Evolutionary conservation across 2,329 filamentous ascomycete genomes (phyloP).

Genomic region (Fusarium hostae): DNA sequence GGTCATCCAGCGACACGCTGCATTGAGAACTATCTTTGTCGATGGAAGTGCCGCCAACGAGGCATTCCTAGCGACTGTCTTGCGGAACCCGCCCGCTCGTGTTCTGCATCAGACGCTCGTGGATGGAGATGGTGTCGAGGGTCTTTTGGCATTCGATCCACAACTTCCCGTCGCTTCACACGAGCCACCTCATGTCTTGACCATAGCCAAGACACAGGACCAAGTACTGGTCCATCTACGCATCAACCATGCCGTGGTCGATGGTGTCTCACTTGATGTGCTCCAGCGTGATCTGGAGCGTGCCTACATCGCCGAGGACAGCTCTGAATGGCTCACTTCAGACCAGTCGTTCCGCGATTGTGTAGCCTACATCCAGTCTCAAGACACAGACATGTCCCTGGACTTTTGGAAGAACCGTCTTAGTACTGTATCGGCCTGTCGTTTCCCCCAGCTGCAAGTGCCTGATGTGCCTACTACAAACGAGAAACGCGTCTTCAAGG

Average conservation of each 20-base stretch:
- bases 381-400: background rate
- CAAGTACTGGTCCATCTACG: background rate
- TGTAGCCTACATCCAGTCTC: background rate
- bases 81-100: background rate
- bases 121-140: background rate
- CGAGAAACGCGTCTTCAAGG: background rate
- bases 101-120: background rate
- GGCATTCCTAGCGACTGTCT: background rate
- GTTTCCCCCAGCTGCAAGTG: background rate
- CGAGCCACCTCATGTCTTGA: background rate
- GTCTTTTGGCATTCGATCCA: background rate
- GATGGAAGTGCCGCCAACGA: background rate
- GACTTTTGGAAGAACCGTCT: background rate
- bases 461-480: background rate
- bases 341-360: background rate
- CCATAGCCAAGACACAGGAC: background rate
- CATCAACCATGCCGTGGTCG: background rate
- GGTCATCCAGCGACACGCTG: background rate
- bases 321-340: background rate
- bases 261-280: background rate
- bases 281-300: background rate
- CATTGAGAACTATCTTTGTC: background rate
- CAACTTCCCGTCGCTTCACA: background rate
- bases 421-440: background rate
- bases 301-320: background rate